Evolutionary conservation across 352 stramenopile species (phyloP).

Genomic region (Pythium chondricola): DNA sequence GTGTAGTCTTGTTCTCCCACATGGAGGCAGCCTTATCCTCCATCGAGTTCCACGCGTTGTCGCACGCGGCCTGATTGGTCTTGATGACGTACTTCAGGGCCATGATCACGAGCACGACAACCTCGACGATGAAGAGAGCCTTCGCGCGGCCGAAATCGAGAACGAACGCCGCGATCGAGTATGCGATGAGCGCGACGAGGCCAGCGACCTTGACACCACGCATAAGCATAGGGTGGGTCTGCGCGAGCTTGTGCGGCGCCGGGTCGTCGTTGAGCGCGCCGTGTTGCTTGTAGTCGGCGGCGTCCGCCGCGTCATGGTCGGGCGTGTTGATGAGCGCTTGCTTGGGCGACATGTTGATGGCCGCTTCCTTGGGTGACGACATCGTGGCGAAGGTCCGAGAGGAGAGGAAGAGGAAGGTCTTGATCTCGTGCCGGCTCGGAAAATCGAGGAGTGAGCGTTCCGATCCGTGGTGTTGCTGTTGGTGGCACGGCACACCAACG

Average conservation of each 20-base stretch:
- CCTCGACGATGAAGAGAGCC: not conserved
- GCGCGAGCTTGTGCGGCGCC: not conserved
- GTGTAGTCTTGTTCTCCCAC: not conserved
- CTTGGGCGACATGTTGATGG: not conserved
- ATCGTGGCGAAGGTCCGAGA: too few relatives aligned
- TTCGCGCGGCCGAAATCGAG: not conserved
- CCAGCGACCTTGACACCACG: not conserved
- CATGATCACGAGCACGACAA: not conserved
- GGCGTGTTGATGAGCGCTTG: not conserved
- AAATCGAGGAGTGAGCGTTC: too few relatives aligned
- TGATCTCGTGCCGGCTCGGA: too few relatives aligned
- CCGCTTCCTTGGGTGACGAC: not conserved
- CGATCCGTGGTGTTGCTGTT: too few relatives aligned
- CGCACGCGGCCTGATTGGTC: not conserved
- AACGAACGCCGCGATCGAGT: constrained; percentile 1
- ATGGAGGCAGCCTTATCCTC: not conserved
- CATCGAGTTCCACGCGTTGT: not conserved
- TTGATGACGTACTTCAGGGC: not conserved
- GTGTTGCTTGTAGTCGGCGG: not conserved
- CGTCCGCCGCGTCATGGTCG: not conserved
- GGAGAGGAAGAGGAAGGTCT: too few relatives aligned
- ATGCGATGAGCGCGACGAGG: not conserved
- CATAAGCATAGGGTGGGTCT: not conserved
- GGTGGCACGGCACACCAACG: too few relatives aligned
- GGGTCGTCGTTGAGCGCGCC: not conserved